These are phyloP conservation scores for Hamigera avellanea DNA, from an alignment of 495 filamentous ascomycete genomes.

Conservation along the genomic window DNA sequence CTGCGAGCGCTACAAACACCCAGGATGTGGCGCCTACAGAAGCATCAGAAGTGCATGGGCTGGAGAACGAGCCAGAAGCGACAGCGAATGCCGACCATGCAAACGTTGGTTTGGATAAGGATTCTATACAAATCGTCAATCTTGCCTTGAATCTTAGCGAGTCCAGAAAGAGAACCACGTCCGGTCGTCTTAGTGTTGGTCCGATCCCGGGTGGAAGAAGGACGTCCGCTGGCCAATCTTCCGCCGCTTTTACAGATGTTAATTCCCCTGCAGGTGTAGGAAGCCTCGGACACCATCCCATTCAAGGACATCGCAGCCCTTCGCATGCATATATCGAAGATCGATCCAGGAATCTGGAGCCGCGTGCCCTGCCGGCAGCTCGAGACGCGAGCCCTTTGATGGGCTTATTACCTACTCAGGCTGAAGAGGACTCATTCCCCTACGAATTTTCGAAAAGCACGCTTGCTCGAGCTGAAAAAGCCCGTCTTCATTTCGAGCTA, in stretches of 20 bases:
- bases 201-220: slow-evolving; percentile 36
- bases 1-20: slow-evolving; percentile 4
- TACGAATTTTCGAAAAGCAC: slow-evolving; percentile 71
- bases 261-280: slow-evolving; percentile 8
- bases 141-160: slow-evolving; percentile 84
- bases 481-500: slow-evolving; percentile 66
- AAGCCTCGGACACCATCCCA: slow-evolving; percentile 6
- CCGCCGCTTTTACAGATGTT: slow-evolving; percentile 21
- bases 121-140: slow-evolving; percentile 79
- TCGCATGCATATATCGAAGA: slow-evolving; percentile 8
- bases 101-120: slow-evolving; percentile 43
- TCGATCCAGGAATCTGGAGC: slow-evolving; percentile 1
- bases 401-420: slow-evolving; percentile 20
- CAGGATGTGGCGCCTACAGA: slow-evolving; percentile 2
- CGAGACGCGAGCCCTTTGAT: slow-evolving; percentile 11
- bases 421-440: slow-evolving; percentile 18
- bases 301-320: slow-evolving; percentile 9
- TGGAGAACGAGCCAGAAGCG: neutral
- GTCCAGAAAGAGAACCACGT: slow-evolving; percentile 49
- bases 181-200: slow-evolving; percentile 13
- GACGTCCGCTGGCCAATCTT: slow-evolving; percentile 38
- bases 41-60: no score
- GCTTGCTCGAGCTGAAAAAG: slow-evolving; percentile 63
- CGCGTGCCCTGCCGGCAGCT: neutral
- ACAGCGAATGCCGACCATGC: slow-evolving; percentile 6